phyloP scores from a whole-genome alignment of 2,329 filamentous ascomycete genomes.

The Colletotrichum spinosum region DNA sequence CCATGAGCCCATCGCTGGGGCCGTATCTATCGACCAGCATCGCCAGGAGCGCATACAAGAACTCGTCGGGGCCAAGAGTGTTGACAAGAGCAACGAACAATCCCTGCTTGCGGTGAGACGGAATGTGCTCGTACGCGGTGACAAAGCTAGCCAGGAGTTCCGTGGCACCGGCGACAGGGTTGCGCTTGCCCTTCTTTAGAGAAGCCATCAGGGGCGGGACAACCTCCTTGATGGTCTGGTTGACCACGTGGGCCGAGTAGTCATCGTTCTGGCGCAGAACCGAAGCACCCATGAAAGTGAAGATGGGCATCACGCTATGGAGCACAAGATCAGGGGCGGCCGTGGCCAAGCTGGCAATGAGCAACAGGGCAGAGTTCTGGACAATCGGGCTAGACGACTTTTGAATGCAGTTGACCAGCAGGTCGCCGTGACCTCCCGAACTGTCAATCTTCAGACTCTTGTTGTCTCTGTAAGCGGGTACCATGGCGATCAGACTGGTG shows the following conservation, averaged over 20 bases:
- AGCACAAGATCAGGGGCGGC: conserved; percentile 91
- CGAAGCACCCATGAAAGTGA: conserved; percentile 96
- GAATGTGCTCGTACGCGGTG: conserved; percentile 95
- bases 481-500: conserved; percentile 83
- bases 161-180: conserved; percentile 82
- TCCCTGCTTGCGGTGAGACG: conserved; percentile 82
- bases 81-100: conserved; percentile 88
- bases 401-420: conserved; percentile 94
- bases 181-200: conserved; percentile 82
- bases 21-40: conserved; percentile 94
- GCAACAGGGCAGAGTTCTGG: conserved; percentile 88
- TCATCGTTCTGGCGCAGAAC: conserved; percentile 94
- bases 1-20: conserved; percentile 76
- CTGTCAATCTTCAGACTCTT: conserved; percentile 76
- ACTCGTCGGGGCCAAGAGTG: conserved; percentile 87
- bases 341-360: conserved; percentile 88
- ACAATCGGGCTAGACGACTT: conserved; percentile 93
- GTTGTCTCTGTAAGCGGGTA: conserved; percentile 77
- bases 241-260: conserved; percentile 95
- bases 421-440: conserved; percentile 84
- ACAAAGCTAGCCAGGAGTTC: conserved; percentile 96
- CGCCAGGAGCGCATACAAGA: conserved; percentile 86
- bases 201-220: conserved; percentile 92
- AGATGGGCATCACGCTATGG: conserved; percentile 98
- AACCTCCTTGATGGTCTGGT: conserved; percentile 93